These are phyloP conservation scores for Lipomyces spencermartinsiae DNA, from an alignment of 805 yeast genomes.

Conservation along the genomic window DNA sequence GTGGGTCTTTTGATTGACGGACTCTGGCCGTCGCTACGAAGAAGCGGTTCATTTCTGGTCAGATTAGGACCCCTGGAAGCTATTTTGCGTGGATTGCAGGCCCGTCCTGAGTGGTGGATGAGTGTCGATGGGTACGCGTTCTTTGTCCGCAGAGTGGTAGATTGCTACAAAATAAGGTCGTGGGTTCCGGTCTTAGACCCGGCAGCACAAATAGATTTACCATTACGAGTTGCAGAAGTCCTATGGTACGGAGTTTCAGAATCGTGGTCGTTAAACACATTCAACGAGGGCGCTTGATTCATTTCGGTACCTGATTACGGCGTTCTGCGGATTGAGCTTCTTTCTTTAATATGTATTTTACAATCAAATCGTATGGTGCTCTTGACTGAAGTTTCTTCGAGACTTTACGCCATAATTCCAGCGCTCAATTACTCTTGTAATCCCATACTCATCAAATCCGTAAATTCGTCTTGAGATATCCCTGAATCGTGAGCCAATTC, in stretches of 20 bases:
- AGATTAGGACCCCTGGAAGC: conserved; percentile 27
- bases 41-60: conserved; percentile 15
- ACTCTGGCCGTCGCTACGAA: conserved; percentile 20
- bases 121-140: conserved; percentile 12
- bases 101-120: conserved; percentile 21
- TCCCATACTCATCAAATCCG: conserved; percentile 4
- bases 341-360: conserved; percentile 9
- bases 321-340: background rate
- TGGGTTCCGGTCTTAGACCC: conserved; percentile 26
- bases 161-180: conserved; percentile 16
- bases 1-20: conserved; percentile 15
- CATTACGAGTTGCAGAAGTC: conserved; percentile 24
- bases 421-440: background rate
- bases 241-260: conserved; percentile 31
- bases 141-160: conserved; percentile 16
- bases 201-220: conserved; percentile 18
- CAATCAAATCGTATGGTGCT: too few relatives aligned
- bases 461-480: conserved; percentile 16
- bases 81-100: conserved; percentile 15
- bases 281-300: background rate
- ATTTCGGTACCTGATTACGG: background rate
- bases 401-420: background rate
- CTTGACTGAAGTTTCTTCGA: background rate
- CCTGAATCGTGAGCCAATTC: conserved; percentile 21
- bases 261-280: conserved; percentile 15